Evolutionary conservation across 2,329 filamentous ascomycete genomes (phyloP).

Genomic region (Trichoderma aggressivum): DNA sequence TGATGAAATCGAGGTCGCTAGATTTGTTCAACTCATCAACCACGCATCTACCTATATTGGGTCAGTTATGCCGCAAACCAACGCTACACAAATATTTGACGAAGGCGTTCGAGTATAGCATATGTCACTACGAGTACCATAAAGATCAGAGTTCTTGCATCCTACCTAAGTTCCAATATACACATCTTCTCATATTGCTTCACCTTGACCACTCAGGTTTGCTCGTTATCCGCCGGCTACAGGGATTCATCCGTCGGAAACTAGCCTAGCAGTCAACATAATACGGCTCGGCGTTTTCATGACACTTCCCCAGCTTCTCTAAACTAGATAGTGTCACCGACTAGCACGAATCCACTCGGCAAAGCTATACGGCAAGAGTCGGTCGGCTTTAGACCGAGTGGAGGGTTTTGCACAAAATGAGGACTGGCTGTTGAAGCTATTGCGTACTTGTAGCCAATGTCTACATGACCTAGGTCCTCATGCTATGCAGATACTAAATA

Average conservation of each 20-base stretch:
- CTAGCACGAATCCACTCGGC: neutral
- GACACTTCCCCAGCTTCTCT: neutral
- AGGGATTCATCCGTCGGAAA: neutral
- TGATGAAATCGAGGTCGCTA: neutral
- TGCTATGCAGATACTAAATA: neutral
- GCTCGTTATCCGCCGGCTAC: neutral
- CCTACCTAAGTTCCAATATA: neutral
- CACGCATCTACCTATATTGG: neutral
- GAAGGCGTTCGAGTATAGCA: neutral
- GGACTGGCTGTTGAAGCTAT: too few species aligned
- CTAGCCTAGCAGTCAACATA: neutral
- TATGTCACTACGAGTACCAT: neutral
- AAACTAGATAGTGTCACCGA: neutral
- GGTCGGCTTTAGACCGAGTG: neutral
- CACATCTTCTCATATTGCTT: neutral
- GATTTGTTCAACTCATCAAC: neutral
- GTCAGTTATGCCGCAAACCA: neutral
- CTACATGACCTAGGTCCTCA: neutral
- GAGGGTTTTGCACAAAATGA: too few species aligned
- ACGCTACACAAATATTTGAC: neutral
- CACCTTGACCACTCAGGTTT: neutral
- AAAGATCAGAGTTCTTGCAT: too few species aligned
- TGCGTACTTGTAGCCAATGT: neutral
- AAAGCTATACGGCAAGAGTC: neutral
- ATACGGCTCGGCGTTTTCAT: neutral